phyloP scores from a whole-genome alignment of 2,329 filamentous ascomycete species.

The Ceratocystis lukuohia region DNA sequence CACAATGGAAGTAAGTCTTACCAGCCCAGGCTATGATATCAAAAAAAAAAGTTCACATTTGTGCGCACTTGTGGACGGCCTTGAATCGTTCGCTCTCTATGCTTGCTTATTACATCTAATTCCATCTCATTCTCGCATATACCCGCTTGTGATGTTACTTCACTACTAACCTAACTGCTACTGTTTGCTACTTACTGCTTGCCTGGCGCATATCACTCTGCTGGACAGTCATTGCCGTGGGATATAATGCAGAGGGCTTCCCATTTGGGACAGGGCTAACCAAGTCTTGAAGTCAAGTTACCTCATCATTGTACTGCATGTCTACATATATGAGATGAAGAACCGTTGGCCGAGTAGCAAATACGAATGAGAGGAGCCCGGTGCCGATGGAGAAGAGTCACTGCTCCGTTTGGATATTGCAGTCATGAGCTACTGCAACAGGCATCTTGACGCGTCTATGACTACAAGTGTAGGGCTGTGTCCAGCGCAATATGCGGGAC shows the following conservation, averaged over 20 bases:
- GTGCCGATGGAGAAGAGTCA: background rate
- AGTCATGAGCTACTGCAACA: background rate
- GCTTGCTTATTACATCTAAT: background rate
- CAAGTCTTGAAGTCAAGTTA: background rate
- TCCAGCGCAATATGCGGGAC: background rate
- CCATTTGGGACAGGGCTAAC: background rate
- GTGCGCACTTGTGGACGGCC: background rate
- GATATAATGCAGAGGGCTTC: background rate
- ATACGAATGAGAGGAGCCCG: background rate
- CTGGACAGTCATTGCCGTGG: background rate
- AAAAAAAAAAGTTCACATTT: background rate
- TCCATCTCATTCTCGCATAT: background rate
- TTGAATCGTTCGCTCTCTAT: background rate
- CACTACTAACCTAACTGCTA: background rate
- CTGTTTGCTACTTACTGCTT: background rate
- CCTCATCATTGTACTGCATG: background rate
- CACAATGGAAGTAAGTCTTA: slow-evolving; percentile 4
- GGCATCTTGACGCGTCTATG: background rate
- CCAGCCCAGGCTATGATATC: background rate
- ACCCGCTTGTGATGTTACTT: background rate
- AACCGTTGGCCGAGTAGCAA: background rate
- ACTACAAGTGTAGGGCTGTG: background rate
- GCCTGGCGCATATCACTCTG: background rate
- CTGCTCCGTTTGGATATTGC: background rate
- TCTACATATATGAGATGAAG: background rate